Base-by-base conservation (phyloP, 257 asterid species). In the Gentiana straminea region DNA sequence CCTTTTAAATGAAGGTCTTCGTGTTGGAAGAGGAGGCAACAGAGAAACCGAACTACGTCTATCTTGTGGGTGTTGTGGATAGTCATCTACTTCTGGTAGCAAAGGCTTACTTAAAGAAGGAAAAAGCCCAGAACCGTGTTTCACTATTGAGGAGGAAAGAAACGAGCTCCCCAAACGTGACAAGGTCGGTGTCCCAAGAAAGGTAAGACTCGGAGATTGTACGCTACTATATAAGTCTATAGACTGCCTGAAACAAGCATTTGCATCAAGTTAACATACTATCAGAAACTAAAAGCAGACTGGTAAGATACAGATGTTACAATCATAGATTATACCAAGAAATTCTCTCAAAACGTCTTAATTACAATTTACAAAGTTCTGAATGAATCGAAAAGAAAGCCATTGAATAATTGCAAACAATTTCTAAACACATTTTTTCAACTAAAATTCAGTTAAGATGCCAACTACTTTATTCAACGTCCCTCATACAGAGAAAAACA, bases 151-250 rank as follows among this genome's bases (percentile, higher is more conserved):
- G 41, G 97, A 78, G 4, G 82, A 69, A 55, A 92, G 82, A 58
- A 87, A 83, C 4, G 98, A 88, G 77, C 90, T 85, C 72, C 94
- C 65, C 10, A 91, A 62, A 33, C 77, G 83, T 15, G 88, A 58
- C n/a, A 85, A 55, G 0, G 95, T 38, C 12, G 92, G 79, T 13
- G 94, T 75, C 70, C 93, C 95, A 0, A 87, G 83, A 71, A 83
- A 85, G 79, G 70, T 77, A 34, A 88, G 69, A 55, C 86, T 81
- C 9, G 99, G 96, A 53, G 99, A 92, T 3, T 79, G 99, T 49
- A 92, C 86, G 47, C 97, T 92, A 46, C 91, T 71, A 65, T 83
- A 92, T 55, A 92, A 67, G 74, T 92, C 97, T 9, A 92, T 88
- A 13, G 97, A 92, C 66, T 85, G 94, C 84, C 99, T 85, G 84